These are phyloP conservation scores for Naegleria fowleri DNA, from an alignment of 208 protist genomes.

Conservation along the genomic window DNA sequence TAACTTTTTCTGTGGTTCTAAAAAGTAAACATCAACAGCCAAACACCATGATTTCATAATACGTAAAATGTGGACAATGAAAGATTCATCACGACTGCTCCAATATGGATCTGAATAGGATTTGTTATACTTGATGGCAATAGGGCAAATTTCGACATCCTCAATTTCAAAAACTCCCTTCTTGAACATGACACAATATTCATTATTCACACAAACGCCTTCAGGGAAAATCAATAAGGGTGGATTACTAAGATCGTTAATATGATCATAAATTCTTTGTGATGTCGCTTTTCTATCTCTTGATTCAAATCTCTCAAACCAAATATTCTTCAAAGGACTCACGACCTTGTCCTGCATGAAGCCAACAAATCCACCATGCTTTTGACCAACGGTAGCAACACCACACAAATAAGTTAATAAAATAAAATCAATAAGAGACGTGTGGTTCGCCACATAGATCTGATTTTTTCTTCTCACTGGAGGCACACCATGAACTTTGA, in stretches of 20 bases:
- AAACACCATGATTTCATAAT: slow-evolving; percentile 39
- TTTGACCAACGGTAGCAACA: slow-evolving; percentile 38
- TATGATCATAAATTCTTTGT: slow-evolving; percentile 20
- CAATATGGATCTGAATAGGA: slow-evolving; percentile 40
- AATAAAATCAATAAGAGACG: slow-evolving; percentile 38
- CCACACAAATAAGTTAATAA: slow-evolving; percentile 11
- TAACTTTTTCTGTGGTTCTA: slow-evolving; percentile 13
- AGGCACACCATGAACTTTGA: slow-evolving; percentile 36
- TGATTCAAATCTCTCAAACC: slow-evolving; percentile 43
- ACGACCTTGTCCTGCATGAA: slow-evolving; percentile 42
- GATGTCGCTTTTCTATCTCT: slow-evolving; percentile 25
- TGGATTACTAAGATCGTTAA: slow-evolving; percentile 16
- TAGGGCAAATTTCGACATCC: slow-evolving; percentile 40
- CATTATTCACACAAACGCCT: slow-evolving; percentile 50
- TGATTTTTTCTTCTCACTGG: slow-evolving; percentile 30
- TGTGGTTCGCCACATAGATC: slow-evolving; percentile 46
- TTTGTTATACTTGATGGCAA: slow-evolving; percentile 45
- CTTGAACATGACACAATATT: slow-evolving; percentile 49
- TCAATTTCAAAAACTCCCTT: slow-evolving; percentile 46
- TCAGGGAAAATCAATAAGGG: slow-evolving; percentile 45
- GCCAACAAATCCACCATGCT: slow-evolving; percentile 39
- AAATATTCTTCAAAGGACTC: slow-evolving; percentile 31
- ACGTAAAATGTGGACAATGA: slow-evolving; percentile 27
- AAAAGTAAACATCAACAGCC: slow-evolving; percentile 37
- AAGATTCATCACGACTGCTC: slow-evolving; percentile 32